These are phyloP conservation scores for Yamadazyma epiphylla DNA, from an alignment of 1,139 yeast genomes.

Conservation along the genomic window DNA sequence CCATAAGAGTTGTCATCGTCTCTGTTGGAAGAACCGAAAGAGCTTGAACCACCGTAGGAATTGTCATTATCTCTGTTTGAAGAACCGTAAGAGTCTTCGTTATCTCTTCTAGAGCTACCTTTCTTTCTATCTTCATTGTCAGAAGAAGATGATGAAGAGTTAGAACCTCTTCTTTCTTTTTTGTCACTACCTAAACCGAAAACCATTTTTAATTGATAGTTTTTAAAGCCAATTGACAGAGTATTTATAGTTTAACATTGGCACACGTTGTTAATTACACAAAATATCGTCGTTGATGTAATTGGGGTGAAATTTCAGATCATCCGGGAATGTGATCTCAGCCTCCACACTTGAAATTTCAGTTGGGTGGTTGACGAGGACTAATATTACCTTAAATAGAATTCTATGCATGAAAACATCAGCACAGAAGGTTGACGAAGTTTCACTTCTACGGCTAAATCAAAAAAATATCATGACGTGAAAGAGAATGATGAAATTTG, in stretches of 20 bases:
- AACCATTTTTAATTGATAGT: constrained; percentile 9
- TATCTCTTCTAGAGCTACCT: constrained; percentile 3
- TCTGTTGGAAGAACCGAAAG: constrained; percentile 19
- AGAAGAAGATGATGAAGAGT: constrained; percentile 7
- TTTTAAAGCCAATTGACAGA: not conserved
- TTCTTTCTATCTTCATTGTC: constrained; percentile 2
- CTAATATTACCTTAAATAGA: no score
- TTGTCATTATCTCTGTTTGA: constrained; percentile 6
- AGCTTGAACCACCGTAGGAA: constrained; percentile 12
- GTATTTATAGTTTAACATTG: no score
- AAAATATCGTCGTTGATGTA: not conserved
- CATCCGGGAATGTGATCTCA: not conserved
- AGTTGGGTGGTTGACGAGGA: not conserved
- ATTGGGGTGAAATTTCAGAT: not conserved
- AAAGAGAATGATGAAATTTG: no score
- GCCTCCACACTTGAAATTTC: not conserved
- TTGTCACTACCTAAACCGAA: constrained; percentile 12
- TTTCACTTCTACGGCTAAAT: no score
- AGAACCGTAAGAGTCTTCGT: constrained; percentile 14
- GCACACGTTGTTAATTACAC: no score
- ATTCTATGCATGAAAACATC: no score
- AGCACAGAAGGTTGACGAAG: no score
- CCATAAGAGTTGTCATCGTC: constrained; percentile 4
- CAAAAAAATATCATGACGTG: no score
- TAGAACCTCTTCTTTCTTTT: constrained; percentile 6